Evolutionary conservation across 352 stramenopile species (phyloP).

Genomic region (Phytophthora cactorum): DNA sequence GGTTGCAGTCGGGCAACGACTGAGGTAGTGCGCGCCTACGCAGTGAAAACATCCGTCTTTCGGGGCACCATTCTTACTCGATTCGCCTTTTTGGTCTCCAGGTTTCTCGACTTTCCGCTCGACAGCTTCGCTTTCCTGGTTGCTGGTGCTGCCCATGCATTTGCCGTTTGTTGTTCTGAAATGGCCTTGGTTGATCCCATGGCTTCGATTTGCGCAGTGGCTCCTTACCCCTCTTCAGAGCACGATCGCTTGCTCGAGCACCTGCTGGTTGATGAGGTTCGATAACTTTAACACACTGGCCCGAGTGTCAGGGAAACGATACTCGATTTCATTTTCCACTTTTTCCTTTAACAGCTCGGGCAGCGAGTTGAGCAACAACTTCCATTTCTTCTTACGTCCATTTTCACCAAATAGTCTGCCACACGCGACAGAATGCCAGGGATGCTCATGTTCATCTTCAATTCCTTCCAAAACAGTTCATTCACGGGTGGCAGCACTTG

Average conservation of each 20-base stretch:
- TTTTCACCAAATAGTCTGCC: slow-evolving; percentile 4
- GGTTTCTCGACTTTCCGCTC: background rate
- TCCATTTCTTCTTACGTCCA: slow-evolving; percentile 12
- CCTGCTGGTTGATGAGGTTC: background rate
- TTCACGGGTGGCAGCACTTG: slow-evolving; percentile 4
- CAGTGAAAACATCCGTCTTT: slow-evolving; percentile 16
- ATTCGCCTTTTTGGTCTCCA: background rate
- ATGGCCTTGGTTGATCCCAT: too few relatives aligned
- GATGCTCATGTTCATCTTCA: background rate
- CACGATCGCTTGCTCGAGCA: too few relatives aligned
- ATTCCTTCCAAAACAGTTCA: background rate
- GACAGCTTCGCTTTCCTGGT: background rate
- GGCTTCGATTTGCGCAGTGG: too few relatives aligned
- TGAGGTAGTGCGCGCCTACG: slow-evolving; percentile 14
- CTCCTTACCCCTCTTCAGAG: too few relatives aligned
- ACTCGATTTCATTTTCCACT: slow-evolving; percentile 14
- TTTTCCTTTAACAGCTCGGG: background rate
- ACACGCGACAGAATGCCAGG: background rate
- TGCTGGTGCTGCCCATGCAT: background rate
- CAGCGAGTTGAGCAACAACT: slow-evolving; percentile 7
- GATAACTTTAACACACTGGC: background rate
- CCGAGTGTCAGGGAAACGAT: background rate
- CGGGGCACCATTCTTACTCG: slow-evolving; percentile 1
- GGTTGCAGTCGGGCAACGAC: slow-evolving; percentile 12
- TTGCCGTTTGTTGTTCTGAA: background rate